Base-by-base conservation (phyloP, 2,329 filamentous ascomycete species). In the Mycosphaerelloides madeirae region DNA sequence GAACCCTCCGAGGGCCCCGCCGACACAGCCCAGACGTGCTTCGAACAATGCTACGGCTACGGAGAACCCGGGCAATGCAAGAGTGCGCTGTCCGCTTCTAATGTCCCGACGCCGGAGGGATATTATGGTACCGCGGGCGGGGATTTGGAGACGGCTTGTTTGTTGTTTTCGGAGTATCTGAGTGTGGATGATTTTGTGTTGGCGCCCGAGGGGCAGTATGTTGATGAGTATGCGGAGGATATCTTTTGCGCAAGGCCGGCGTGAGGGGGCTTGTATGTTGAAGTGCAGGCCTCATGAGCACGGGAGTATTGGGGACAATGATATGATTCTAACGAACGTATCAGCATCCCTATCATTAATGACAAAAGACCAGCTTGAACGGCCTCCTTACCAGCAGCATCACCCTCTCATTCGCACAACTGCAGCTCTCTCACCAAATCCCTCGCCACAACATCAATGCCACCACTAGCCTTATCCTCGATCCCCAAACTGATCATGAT, bases 351-450 rank as follows among this genome's bases (percentile, higher is more conserved):
- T n/a, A n/a, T n/a, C n/a, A n/a, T n/a, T n/a, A n/a, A n/a, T n/a
- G n/a, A n/a, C n/a, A n/a, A n/a, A n/a, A n/a, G n/a, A n/a, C n/a
- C n/a, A n/a, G n/a, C n/a, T n/a, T n/a, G n/a, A n/a, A n/a, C n/a
- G n/a, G 22, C 22, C 5, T 25, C 9, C 22, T 25, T 9, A 25
- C 9, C 22, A 25, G 22, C 22, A 25, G 6, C 5, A 6, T 6
- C 5, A 9, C 9, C 22, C 6, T 25, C 29, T 41, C 38, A 43
- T 18, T 43, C 40, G 25, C 36, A 44, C 29, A 35, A 14, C 31
- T 35, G 39, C 36, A 44, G 31, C 14, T 40, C 37, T 13, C 25
- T 50, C 33, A 80, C 41, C 36, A 81, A 44, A 48, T 79, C 75
- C 1, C 20, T 25, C 14, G 34, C 41, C 15, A 42, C 29, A 5